phyloP scores from a whole-genome alignment of 148 eudicot species.

The Vaccinium corymbosum region DNA sequence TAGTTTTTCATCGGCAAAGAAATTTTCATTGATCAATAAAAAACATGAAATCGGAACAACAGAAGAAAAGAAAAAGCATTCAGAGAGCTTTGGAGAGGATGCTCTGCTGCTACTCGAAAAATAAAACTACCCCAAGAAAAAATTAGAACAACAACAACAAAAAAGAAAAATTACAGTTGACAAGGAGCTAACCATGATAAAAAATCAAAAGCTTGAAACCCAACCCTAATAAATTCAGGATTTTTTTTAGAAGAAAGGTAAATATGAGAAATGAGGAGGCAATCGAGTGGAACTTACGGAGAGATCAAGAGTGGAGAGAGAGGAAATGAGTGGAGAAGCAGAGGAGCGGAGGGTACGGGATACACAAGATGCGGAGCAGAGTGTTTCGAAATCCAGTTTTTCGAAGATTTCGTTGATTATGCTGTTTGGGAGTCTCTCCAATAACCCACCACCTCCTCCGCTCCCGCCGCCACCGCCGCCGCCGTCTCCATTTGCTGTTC shows the following conservation, averaged over 20 bases:
- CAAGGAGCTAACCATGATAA: no score
- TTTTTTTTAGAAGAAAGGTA: neutral
- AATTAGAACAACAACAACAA: no score
- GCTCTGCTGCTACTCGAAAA: no score
- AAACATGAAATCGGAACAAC: no score
- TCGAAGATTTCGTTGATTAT: conserved; percentile 27
- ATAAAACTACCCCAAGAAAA: no score
- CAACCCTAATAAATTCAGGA: no score
- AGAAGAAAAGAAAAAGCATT: no score
- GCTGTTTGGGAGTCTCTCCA: conserved; percentile 32
- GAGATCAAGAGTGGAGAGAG: conserved; percentile 37
- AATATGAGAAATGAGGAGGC: neutral
- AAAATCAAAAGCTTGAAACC: no score
- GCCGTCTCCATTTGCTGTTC: neutral
- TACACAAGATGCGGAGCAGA: conserved; percentile 39
- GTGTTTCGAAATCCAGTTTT: conserved; percentile 30
- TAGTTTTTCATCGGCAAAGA: no score
- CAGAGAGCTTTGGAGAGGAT: no score
- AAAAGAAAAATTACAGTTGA: no score
- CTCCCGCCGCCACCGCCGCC: neutral
- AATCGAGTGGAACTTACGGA: conserved; percentile 30
- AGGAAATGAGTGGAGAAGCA: conserved; percentile 29
- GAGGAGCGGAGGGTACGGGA: conserved; percentile 24
- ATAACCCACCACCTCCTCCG: neutral
- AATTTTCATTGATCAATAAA: no score